Evolutionary conservation across 23 red algal genomes (phyloP).

Genomic region (Gracilaria caudata): DNA sequence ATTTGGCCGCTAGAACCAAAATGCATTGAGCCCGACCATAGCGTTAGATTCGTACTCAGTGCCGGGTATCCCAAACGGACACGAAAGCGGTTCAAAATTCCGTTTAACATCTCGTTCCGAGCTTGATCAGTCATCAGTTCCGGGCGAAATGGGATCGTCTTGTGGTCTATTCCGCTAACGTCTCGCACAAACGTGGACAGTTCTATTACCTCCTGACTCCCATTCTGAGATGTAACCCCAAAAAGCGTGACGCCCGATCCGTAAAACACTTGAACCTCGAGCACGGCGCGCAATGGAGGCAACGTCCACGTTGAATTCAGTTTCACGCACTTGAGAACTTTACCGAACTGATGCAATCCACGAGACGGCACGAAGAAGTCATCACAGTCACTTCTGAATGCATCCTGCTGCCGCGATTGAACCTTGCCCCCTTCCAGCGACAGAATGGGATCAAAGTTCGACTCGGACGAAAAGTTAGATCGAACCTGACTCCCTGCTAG

Average conservation of each 20-base stretch:
- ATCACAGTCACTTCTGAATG: background rate
- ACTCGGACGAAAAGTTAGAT: background rate
- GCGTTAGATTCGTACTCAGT: background rate
- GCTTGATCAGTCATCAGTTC: background rate
- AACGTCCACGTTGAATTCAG: background rate
- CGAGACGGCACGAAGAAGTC: background rate
- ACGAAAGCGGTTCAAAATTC: background rate
- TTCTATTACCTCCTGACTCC: background rate
- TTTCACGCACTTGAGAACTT: conserved; percentile 6
- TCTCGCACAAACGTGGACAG: background rate
- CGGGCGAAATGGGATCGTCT: background rate
- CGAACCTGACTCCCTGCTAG: background rate
- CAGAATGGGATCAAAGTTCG: background rate
- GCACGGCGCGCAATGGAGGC: background rate
- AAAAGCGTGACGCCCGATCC: background rate
- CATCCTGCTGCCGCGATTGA: background rate
- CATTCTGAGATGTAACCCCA: background rate
- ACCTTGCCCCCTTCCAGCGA: background rate
- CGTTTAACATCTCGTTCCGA: background rate
- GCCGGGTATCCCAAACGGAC: background rate
- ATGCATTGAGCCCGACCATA: background rate
- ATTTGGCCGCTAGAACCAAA: background rate
- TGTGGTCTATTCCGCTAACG: background rate
- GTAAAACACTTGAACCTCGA: background rate
- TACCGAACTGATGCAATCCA: background rate